Conservation (phyloP, 129 eudicot species). For the Flaveria robusta region DNA sequence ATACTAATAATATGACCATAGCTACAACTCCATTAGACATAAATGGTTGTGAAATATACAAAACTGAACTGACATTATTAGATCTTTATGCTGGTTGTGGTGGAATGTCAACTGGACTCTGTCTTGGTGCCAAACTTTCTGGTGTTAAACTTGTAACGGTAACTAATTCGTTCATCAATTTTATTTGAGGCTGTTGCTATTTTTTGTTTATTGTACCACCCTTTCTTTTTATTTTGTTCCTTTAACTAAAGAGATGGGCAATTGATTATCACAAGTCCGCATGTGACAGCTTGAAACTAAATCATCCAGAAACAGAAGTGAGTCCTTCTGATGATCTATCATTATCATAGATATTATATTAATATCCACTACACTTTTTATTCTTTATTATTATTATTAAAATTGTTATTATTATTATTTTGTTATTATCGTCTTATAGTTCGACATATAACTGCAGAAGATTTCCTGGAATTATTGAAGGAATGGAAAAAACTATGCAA, state of each 20-base stretch:
- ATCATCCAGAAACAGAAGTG: constrained; percentile 92
- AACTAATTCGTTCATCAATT: constrained; percentile 28
- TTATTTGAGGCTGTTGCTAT: constrained; percentile 15
- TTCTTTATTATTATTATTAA: not conserved
- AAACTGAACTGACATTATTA: constrained; percentile 57
- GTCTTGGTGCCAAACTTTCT: constrained; percentile 79
- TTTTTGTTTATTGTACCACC: constrained; percentile 1
- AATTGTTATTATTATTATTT: not conserved
- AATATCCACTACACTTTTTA: constrained; percentile 9
- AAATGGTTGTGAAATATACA: constrained; percentile 37
- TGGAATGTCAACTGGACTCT: constrained; percentile 97
- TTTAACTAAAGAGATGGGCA: constrained; percentile 78
- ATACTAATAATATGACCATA: constrained; percentile 28
- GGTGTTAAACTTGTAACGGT: constrained; percentile 76
- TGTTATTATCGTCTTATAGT: constrained; percentile 34
- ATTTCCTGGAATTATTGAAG: constrained; percentile 73
- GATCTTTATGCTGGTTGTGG: constrained; percentile 96
- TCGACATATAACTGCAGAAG: constrained; percentile 71
- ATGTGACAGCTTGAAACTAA: constrained; percentile 78
- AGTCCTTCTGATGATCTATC: constrained; percentile 31
- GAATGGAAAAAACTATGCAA: constrained; percentile 81
- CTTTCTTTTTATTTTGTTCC: constrained; percentile 6
- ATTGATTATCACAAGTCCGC: constrained; percentile 74
- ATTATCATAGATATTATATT: constrained; percentile 6
- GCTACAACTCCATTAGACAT: constrained; percentile 42